These are phyloP conservation scores for Mortierella sp. DNA, from an alignment of 371 early-diverging fungal genomes.

Conservation along the genomic window DNA sequence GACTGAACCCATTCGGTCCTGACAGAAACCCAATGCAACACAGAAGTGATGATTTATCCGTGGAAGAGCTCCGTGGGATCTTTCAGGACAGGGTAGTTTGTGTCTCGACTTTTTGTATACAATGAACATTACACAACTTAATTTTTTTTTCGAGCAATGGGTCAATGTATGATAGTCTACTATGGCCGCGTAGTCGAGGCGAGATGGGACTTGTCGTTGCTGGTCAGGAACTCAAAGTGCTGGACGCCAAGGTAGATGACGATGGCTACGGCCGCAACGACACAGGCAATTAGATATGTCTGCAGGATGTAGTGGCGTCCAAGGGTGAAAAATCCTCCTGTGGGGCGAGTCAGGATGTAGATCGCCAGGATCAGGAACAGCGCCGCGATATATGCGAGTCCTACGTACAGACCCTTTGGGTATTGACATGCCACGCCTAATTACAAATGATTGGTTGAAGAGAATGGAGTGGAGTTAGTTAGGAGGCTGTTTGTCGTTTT, in stretches of 20 bases:
- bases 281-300: conserved; percentile 36
- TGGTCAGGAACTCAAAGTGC: conserved; percentile 47
- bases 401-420: conserved; percentile 52
- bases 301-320: conserved; percentile 52
- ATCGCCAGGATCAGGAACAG: conserved; percentile 19
- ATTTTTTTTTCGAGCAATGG: not conserved
- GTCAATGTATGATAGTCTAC: not conserved
- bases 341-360: conserved; percentile 17
- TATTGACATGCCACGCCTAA: conserved; percentile 53
- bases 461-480: not conserved
- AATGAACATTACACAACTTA: not conserved
- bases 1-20: not conserved
- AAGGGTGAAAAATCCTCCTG: conserved; percentile 23
- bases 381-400: conserved; percentile 16
- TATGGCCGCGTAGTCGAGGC: conserved; percentile 30
- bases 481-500: not conserved
- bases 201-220: conserved; percentile 47
- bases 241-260: conserved; percentile 31
- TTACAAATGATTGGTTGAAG: not conserved
- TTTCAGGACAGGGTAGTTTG: too few species aligned
- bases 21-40: too few species aligned
- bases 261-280: conserved; percentile 34
- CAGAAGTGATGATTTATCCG: too few species aligned
- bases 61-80: too few species aligned
- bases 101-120: not conserved